Conservation (phyloP, 345 rosid species). For the Brassica napus region Da-Ae NC_063445.1:4412501-4413000, state of each 20-base stretch:
- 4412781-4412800: constrained; percentile 38
- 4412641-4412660: not conserved
- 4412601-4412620: constrained; percentile 44
- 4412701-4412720: not conserved
- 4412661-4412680: not conserved
- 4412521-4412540: constrained; percentile 24
- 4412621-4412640: constrained; percentile 28
- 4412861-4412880: not conserved
- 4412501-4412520: not conserved
- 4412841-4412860: not conserved
- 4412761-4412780: constrained; percentile 5
- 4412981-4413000: too few relatives aligned
- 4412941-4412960: not conserved
- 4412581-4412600: constrained; percentile 46
- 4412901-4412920: too few relatives aligned
- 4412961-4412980: too few relatives aligned
- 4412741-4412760: not conserved
- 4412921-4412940: not conserved
- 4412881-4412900: not conserved
- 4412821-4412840: constrained; percentile 7
- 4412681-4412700: not conserved
- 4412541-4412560: constrained; percentile 43
- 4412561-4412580: constrained; percentile 47
- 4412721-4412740: not conserved
- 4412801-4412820: constrained; percentile 13